A percentile compares a stretch with the other conserved stretches of the same genome.
These are phyloP conservation scores for Fusarium keratoplasticum DNA, from an alignment of 2,329 filamentous ascomycete genomes.

Conservation along the genomic window DNA sequence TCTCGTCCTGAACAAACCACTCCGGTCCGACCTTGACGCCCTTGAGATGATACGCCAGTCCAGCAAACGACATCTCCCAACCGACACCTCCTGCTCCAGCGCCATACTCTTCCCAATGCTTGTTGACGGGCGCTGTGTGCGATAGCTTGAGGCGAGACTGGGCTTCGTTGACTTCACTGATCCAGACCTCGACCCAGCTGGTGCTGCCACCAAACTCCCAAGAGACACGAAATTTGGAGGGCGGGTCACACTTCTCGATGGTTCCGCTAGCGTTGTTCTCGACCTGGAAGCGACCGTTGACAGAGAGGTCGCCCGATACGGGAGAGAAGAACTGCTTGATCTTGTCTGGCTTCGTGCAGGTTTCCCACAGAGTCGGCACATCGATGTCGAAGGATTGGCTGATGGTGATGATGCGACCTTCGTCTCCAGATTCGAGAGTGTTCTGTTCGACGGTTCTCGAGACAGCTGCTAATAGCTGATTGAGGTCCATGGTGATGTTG, in stretches of 20 bases:
- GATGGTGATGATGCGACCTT: neutral
- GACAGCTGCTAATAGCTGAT: neutral
- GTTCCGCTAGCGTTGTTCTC: conserved; percentile 7
- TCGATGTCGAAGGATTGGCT: neutral
- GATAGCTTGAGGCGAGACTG: neutral
- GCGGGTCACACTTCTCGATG: neutral
- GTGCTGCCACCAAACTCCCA: neutral
- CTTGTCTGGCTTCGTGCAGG: neutral
- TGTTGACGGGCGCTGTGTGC: neutral
- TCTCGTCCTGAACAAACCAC: neutral
- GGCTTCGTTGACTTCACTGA: neutral
- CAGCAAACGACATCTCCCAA: conserved; percentile 5
- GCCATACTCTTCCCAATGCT: conserved; percentile 4
- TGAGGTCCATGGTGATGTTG: neutral
- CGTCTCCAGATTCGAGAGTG: neutral
- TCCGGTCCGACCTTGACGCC: neutral
- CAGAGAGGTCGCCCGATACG: neutral
- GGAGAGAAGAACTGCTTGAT: conserved; percentile 1
- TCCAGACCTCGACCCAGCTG: neutral
- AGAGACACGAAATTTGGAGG: neutral
- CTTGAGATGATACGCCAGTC: neutral
- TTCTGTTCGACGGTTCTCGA: neutral
- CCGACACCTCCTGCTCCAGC: conserved; percentile 1
- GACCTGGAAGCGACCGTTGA: conserved; percentile 5
- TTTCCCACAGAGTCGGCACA: neutral